Base-by-base conservation (phyloP, 2,329 filamentous ascomycete species). In the Penicillium hesseltinei region DNA sequence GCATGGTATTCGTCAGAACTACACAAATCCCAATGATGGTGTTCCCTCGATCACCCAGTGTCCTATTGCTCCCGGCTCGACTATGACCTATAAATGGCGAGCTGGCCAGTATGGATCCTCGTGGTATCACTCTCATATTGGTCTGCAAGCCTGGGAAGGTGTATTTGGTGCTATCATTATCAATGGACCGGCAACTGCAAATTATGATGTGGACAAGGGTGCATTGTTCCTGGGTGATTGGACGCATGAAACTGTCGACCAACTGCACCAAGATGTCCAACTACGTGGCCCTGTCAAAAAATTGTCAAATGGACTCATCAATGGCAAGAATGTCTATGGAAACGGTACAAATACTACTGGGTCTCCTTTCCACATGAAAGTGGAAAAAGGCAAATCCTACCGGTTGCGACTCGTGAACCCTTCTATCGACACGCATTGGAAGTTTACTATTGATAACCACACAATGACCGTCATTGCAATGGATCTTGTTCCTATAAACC, bases 401-500 rank as follows among this genome's bases (percentile, higher is more conserved):
- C 59, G 66, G 11, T 56, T 73, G 13, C 59, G 71, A 2, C 38
- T 73, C 4, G 57, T 71, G 5, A 73, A 72, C 51, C 59, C 62
- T 3, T 68, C 67, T 0, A 58, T 62, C 6, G 63, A 70, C 21
- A 68, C 63, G 1, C 58, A 64, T 25, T 72, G 65, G 51, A 66
- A 65, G 47, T 84, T 88, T 66, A 73, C 70, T 44, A 74, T 80
- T 27, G 78, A 80, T 40, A 79, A 81, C 50, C 85, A 88, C 68
- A 78, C 67, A 0, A 68, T 88, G 62, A 81, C 76, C 0, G 83
- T 88, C 36, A 84, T 88, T 39, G 77, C 80, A 0, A 74, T 71
- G n/a, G 86, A 87, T 58, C 71, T 87, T 4, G 82, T 87, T 0
- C 82, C 84, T 2, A 77, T 88, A 25, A 64, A 75, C 25, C 84